phyloP scores from a whole-genome alignment of 768 basidiomycete species.

The Lactarius hengduanensis region DNA sequence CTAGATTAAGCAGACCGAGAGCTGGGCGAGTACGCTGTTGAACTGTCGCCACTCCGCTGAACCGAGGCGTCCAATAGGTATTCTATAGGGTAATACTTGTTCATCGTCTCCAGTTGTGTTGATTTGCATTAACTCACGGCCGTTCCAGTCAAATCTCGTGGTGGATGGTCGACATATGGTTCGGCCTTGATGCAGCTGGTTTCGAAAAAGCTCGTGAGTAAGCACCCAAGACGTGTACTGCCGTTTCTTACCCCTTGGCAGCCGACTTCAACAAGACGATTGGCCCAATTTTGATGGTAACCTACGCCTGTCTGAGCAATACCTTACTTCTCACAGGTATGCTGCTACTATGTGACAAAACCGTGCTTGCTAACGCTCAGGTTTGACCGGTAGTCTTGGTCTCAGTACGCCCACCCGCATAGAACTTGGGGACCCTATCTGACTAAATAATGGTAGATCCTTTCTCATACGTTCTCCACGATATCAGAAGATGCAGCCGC shows the following conservation, averaged over 20 bases:
- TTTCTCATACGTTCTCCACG: slow-evolving; percentile 92
- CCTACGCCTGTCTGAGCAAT: slow-evolving; percentile 89
- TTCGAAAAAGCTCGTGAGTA: slow-evolving; percentile 78
- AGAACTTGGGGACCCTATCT: background rate
- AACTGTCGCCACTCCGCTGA: slow-evolving; percentile 7
- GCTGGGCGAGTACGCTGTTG: slow-evolving; percentile 42
- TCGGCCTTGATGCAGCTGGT: slow-evolving; percentile 90
- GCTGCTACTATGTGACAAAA: slow-evolving; percentile 27
- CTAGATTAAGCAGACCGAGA: slow-evolving; percentile 60
- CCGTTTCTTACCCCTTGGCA: slow-evolving; percentile 32
- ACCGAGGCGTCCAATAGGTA: slow-evolving; percentile 27
- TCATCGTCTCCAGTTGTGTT: background rate
- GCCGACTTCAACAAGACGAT: slow-evolving; percentile 82
- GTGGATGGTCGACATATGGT: slow-evolving; percentile 95
- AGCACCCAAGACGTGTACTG: slow-evolving; percentile 2
- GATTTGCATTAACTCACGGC: background rate
- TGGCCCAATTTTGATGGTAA: slow-evolving; percentile 88
- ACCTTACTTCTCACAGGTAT: slow-evolving; percentile 88
- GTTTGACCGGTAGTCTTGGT: slow-evolving; percentile 22
- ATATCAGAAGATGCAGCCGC: slow-evolving; percentile 93
- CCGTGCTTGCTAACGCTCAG: slow-evolving; percentile 6
- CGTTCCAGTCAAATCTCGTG: slow-evolving; percentile 64
- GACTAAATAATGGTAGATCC: slow-evolving; percentile 53
- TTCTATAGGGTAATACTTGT: slow-evolving; percentile 38
- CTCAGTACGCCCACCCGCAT: slow-evolving; percentile 3